Conservation (phyloP, 345 rosid genomes). For the Citrus inodora region DNA sequence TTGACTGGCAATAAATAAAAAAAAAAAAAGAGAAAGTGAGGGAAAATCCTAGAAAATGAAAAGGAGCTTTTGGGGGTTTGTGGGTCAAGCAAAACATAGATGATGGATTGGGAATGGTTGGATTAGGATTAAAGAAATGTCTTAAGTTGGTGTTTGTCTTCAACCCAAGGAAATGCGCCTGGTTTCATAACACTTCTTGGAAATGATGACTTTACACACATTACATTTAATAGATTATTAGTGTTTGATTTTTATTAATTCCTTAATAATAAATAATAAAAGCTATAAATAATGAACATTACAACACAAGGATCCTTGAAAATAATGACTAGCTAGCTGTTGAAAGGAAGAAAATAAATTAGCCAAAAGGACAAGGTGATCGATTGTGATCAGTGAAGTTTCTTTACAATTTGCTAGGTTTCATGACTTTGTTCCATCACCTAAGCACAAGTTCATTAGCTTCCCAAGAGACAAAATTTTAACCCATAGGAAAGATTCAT, state of each 20-base stretch:
- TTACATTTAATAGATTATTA: not conserved
- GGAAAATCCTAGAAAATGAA: slow-evolving; percentile 5
- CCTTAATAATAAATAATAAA: not conserved
- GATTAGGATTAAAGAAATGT: slow-evolving; percentile 48
- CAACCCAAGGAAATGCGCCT: slow-evolving; percentile 42
- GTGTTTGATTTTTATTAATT: not conserved
- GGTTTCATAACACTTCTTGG: slow-evolving; percentile 41
- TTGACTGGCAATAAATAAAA: slow-evolving; percentile 15
- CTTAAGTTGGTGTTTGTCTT: slow-evolving; percentile 33
- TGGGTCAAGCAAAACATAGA: slow-evolving; percentile 25
- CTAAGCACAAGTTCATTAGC: slow-evolving; percentile 24
- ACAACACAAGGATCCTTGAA: not conserved
- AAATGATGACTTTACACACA: slow-evolving; percentile 30
- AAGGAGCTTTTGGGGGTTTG: slow-evolving; percentile 17
- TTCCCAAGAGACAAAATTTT: slow-evolving; percentile 9
- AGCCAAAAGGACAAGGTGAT: slow-evolving; percentile 8
- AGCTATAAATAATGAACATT: not conserved
- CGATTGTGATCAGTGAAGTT: slow-evolving; percentile 24
- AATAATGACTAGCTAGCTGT: not conserved
- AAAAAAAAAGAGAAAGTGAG: not conserved
- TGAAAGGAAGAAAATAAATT: not conserved
- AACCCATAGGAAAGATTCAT: slow-evolving; percentile 16
- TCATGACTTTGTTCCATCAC: slow-evolving; percentile 8
- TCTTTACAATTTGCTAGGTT: not conserved
- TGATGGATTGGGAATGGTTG: slow-evolving; percentile 32